Evolutionary conservation across 352 stramenopile genomes (phyloP).

Genomic region (Phytophthora cryptogea): DNA sequence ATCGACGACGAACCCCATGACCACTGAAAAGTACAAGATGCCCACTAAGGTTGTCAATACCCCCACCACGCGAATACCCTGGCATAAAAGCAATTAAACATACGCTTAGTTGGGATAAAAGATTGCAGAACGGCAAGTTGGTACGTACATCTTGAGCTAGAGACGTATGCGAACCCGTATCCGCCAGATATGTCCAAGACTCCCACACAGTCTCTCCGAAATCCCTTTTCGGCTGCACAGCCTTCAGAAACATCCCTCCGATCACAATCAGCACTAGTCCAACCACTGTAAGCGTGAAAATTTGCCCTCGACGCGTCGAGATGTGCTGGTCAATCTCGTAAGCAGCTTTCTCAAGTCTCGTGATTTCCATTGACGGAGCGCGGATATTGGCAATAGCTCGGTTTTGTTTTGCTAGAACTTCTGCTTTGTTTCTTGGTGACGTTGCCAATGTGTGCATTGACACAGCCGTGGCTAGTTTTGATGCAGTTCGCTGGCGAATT

Average conservation of each 20-base stretch:
- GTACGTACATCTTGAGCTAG: constrained; percentile 32
- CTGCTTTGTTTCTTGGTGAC: constrained; percentile 14
- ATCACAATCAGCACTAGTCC: constrained; percentile 48
- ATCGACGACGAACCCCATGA: constrained; percentile 90
- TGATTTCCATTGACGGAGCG: constrained; percentile 25
- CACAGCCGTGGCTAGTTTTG: constrained; percentile 15
- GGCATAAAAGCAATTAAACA: neutral
- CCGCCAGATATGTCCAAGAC: constrained; percentile 63
- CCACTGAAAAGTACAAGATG: constrained; percentile 87
- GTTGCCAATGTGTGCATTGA: constrained; percentile 16
- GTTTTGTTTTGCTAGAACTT: constrained; percentile 18
- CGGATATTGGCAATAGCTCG: constrained; percentile 15
- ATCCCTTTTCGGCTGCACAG: constrained; percentile 24
- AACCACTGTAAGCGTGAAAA: constrained; percentile 39
- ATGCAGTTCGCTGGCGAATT: constrained; percentile 20
- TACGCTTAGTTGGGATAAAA: neutral
- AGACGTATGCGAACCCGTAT: constrained; percentile 50
- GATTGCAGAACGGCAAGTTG: neutral
- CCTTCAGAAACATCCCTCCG: constrained; percentile 47
- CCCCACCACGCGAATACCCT: constrained; percentile 57
- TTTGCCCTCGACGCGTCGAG: constrained; percentile 59
- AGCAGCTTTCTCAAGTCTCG: constrained; percentile 30
- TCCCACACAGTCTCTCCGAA: constrained; percentile 56
- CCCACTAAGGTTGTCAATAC: constrained; percentile 61
- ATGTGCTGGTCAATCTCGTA: constrained; percentile 67